A percentile compares a stretch with the other conserved stretches of the same genome.
These are phyloP conservation scores for Phaeosphaeria sp. DNA, from an alignment of 2,329 filamentous ascomycete genomes.

Conservation along the genomic window DNA sequence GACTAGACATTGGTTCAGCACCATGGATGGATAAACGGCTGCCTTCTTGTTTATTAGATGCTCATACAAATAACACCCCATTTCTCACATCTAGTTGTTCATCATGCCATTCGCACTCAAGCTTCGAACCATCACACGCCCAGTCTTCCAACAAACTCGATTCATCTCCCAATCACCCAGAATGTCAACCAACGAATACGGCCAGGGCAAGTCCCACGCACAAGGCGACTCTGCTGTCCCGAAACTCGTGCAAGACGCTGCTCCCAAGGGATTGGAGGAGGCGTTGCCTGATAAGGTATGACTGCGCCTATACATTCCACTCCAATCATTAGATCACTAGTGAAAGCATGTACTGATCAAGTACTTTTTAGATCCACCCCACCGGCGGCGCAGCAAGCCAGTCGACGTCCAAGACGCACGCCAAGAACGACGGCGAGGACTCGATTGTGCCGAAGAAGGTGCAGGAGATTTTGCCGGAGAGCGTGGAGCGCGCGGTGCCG, in stretches of 20 bases:
- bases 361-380: conserved; percentile 41
- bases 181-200: conserved; percentile 43
- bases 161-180: conserved; percentile 23
- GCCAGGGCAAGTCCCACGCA: conserved; percentile 53
- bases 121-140: conserved; percentile 25
- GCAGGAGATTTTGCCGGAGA: conserved; percentile 55
- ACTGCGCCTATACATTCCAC: neutral
- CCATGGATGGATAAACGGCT: conserved; percentile 8
- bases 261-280: conserved; percentile 48
- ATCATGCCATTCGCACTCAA: conserved; percentile 28
- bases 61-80: neutral
- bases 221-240: conserved; percentile 50
- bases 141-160: conserved; percentile 18
- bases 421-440: conserved; percentile 44
- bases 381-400: conserved; percentile 46
- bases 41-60: neutral
- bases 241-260: conserved; percentile 48
- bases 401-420: conserved; percentile 46
- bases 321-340: too few species aligned
- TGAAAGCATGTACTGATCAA: neutral
- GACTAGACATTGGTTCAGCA: neutral
- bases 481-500: conserved; percentile 53
- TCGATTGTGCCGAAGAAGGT: conserved; percentile 53
- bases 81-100: neutral
- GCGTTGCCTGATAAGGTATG: conserved; percentile 46